phyloP scores from a whole-genome alignment of 306 rosid genomes.

The Prunus mongolica region DNA sequence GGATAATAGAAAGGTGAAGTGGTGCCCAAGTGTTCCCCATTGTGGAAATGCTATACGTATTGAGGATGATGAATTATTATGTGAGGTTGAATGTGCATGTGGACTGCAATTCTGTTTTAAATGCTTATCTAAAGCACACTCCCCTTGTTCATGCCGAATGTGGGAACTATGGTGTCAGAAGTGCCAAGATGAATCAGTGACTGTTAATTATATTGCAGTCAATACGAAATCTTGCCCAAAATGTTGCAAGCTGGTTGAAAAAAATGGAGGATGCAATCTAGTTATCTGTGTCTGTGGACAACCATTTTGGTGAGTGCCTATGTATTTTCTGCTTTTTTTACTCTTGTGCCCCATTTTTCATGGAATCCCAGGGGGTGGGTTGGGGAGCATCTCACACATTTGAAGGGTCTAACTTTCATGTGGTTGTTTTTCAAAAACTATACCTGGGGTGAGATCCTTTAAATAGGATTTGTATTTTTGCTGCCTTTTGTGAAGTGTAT shows the following conservation, averaged over 20 bases:
- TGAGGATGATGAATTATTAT: constrained; percentile 22
- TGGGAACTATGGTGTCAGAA: constrained; percentile 36
- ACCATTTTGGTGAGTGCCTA: constrained; percentile 33
- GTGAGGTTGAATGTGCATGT: constrained; percentile 44
- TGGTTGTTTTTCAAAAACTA: not conserved
- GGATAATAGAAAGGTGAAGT: constrained; percentile 37
- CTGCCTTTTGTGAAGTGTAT: not conserved
- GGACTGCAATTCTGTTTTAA: constrained; percentile 34
- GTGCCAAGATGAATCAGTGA: constrained; percentile 34
- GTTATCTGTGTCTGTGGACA: constrained; percentile 37
- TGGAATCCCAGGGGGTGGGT: not conserved
- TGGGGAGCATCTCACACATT: not conserved
- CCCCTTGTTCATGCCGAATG: constrained; percentile 40
- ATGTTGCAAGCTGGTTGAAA: constrained; percentile 35
- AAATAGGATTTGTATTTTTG: not conserved
- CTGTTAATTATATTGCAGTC: constrained; percentile 33
- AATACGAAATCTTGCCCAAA: constrained; percentile 39
- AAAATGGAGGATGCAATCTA: constrained; percentile 41
- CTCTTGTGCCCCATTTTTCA: not conserved
- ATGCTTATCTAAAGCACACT: constrained; percentile 34
- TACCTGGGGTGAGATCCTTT: not conserved
- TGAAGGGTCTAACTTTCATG: not conserved
- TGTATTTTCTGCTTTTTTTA: not conserved
- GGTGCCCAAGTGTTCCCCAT: constrained; percentile 48
- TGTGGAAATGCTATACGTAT: constrained; percentile 39